Conservation (phyloP, 768 basidiomycete genomes). For the Suillus luteus region DNA sequence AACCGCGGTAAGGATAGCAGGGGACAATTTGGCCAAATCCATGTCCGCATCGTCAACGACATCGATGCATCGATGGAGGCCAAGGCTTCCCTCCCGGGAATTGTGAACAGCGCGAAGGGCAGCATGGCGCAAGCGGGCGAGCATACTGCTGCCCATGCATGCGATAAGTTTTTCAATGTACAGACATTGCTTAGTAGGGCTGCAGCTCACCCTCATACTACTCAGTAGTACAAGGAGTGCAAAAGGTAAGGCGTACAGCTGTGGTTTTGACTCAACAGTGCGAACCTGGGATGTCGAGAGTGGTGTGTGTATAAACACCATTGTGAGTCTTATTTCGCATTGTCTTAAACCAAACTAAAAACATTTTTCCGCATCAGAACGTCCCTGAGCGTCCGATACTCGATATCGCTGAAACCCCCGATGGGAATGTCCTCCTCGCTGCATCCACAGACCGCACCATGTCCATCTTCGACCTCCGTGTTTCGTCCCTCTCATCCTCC, state of each 20-base stretch:
- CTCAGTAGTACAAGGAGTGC: constrained; percentile 7
- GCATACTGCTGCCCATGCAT: too few species aligned
- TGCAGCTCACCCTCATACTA: too few species aligned
- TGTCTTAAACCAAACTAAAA: not conserved
- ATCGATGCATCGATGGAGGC: too few species aligned
- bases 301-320: constrained; percentile 69
- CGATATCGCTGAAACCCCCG: constrained; percentile 51
- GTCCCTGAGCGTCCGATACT: constrained; percentile 77
- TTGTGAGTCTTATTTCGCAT: constrained; percentile 47
- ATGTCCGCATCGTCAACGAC: too few species aligned
- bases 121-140: too few species aligned
- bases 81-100: too few species aligned
- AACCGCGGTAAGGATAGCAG: too few species aligned
- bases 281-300: constrained; percentile 84
- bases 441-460: constrained; percentile 77
- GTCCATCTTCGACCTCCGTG: constrained; percentile 68
- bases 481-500: constrained; percentile 36
- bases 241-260: constrained; percentile 59
- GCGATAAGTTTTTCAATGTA: too few species aligned
- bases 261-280: constrained; percentile 90
- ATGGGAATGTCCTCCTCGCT: constrained; percentile 44
- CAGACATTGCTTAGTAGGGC: too few species aligned
- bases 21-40: too few species aligned
- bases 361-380: constrained; percentile 41
- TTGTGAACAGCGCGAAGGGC: too few species aligned